Base-by-base conservation (phyloP, 495 filamentous ascomycete species). In the Aspergillus funiculosus region DNA sequence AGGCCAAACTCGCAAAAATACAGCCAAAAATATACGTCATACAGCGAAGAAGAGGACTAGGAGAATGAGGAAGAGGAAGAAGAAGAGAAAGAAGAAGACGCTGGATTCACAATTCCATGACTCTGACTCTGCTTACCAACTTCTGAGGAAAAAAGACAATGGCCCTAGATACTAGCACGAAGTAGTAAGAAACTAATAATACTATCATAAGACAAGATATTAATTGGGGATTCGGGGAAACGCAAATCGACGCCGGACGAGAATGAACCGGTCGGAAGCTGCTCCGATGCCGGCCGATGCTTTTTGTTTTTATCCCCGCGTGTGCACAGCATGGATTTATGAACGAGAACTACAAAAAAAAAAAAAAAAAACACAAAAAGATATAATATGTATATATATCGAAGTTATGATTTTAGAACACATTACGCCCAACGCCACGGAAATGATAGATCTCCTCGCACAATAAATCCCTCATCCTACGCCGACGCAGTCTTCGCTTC, bases 401-500 rank as follows among this genome's bases (percentile, higher is more conserved):
- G n/a, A n/a, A n/a, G n/a, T n/a, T n/a, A 7, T 5, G 7, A 19
- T 25, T 48, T 41, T 48, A 35, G 34, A 37, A 19, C 32, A 25
- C 38, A 48, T 9, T 6, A 48, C 46, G 29, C 37, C 38, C 5
- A 34, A 40, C 37, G 37, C 37, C 46, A 35, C 45, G 27, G 7
- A 38, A 21, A 38, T 38, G 35, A 38, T 22, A 38, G 35, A 38
- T 38, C 35, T 10, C 17, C 20, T 38, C 35, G n/a, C 10, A 11
- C 10, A 15, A 34, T 11, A 34, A 15, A 34, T 41, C 31, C 14
- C 24, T 17, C 14, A 25, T 11, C 14, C 31, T 39, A 49, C 30
- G 29, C 9, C 13, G 37, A 46, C 18, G 34, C 29, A 24, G 29
- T 47, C 26, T 51, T 53, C 28, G 65, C 89, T 54, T 80, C 69